Evolutionary conservation across 306 rosid species (phyloP), one percentile per base, ranked within the genome.

Genomic region (Cicer judaicum): DNA sequence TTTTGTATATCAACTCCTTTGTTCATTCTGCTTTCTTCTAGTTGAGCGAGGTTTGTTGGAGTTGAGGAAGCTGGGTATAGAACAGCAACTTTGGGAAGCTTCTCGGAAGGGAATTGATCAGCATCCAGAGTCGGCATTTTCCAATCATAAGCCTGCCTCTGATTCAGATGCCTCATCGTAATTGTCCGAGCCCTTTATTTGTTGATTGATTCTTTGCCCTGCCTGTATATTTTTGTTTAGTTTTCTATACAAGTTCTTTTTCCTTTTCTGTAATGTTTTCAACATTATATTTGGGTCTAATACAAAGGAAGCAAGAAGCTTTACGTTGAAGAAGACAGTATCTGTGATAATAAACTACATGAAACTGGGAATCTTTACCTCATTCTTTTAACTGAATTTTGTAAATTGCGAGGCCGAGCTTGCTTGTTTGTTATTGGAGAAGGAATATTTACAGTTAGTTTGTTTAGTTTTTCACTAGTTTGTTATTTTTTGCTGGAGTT

Each of bases 31-130:
- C 8, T 65, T 75, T 54, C 36, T 88, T 79, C 68, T 88, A 95
- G 99, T 80, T 81, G 99, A 92, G 84, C 92, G 98, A 38, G 98
- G 95, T 43, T 81, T 95, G 55, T 60, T 84, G 87, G 99, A 90
- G 88, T 84, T 92, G 84, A 85, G 98, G 85, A 95, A 92, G 88
- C 88, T 95, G 69, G 97, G 97, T 46, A 85, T 92, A 79, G 99
- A 95, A 85, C 93, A 86, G 63, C 93, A 87, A 68, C 97, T 95
- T 29, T 95, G 99, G 99, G 99, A 95, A 87, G 96, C 99, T 77
- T 95, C 97, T 38, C 85, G 99, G 21, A 92, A 86, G 71, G 98
- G 88, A 85, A 90, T 90, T 24, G 97, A 92, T 67, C 96, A 87
- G 66, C 84, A 81, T 61, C 71, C 68, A 13, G 78, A 75, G 64